Conservation (phyloP, 1,139 yeast species). For the Debaryomyces singareniensis region DNA sequence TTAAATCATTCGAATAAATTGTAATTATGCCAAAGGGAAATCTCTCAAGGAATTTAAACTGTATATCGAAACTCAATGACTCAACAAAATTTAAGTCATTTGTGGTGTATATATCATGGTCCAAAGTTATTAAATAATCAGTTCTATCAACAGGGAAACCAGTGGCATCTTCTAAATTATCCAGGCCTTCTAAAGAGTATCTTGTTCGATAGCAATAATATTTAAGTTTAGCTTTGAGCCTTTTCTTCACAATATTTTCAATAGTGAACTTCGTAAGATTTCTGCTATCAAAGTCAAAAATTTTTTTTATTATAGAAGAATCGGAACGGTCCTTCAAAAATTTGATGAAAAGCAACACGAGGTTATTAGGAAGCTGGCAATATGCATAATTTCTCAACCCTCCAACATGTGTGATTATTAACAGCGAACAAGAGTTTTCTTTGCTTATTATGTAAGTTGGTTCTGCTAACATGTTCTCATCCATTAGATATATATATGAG, state of each 20-base stretch:
- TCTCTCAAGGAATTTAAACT: constrained; percentile 16
- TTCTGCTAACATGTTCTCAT: constrained; percentile 10
- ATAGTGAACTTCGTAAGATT: constrained; percentile 41
- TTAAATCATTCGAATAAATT: constrained; percentile 35
- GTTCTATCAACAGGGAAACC: constrained; percentile 11
- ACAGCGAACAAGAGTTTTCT: constrained; percentile 17
- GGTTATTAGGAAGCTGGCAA: constrained; percentile 32
- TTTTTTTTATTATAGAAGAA: constrained; percentile 11
- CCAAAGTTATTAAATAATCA: constrained; percentile 31
- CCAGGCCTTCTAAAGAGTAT: constrained; percentile 26
- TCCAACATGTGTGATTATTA: constrained; percentile 33
- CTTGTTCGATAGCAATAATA: constrained; percentile 45
- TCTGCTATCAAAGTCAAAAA: constrained; percentile 1
- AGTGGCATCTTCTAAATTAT: constrained; percentile 7
- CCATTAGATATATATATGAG: constrained; percentile 17
- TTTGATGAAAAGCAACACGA: constrained; percentile 18
- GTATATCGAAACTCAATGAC: constrained; percentile 10
- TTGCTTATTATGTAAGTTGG: constrained; percentile 33
- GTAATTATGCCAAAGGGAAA: constrained; percentile 33
- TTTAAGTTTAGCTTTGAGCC: constrained; percentile 42
- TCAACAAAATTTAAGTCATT: constrained; percentile 13
- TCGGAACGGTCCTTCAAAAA: constrained; percentile 18
- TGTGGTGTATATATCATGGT: constrained; percentile 32
- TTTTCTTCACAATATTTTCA: constrained; percentile 45
- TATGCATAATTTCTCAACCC: constrained; percentile 38